Conservation (phyloP, 2,329 filamentous ascomycete genomes). For the Ophiostoma fasciatum region DNA sequence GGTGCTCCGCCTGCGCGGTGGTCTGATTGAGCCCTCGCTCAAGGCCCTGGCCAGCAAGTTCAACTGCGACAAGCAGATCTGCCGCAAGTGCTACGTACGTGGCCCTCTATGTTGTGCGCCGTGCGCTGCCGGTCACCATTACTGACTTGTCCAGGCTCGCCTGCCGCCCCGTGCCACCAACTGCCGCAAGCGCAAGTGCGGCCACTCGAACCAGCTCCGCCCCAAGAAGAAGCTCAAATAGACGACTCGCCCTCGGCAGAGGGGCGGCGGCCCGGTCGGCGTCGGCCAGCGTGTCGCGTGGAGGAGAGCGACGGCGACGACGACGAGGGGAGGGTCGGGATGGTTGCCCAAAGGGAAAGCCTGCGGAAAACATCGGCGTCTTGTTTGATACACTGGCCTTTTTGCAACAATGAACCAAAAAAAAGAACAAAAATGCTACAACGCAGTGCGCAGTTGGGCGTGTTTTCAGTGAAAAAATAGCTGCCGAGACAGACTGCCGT, state of each 20-base stretch:
- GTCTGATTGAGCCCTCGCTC: slow-evolving; percentile 97
- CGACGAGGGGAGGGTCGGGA: not conserved
- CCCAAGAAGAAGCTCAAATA: slow-evolving; percentile 90
- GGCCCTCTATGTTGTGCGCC: slow-evolving; percentile 25
- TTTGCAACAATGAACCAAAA: too few relatives aligned
- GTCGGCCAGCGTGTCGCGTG: not conserved
- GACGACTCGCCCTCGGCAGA: slow-evolving; percentile 17
- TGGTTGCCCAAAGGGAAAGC: slow-evolving; percentile 1
- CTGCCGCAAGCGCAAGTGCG: slow-evolving; percentile 99
- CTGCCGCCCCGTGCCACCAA: slow-evolving; percentile 98
- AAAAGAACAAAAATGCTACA: too few relatives aligned
- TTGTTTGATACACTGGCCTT: not conserved
- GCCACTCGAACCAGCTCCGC: slow-evolving; percentile 99
- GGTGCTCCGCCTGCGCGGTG: slow-evolving; percentile 96
- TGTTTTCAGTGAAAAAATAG: too few relatives aligned
- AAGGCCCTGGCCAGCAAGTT: slow-evolving; percentile 98
- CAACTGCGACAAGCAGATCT: slow-evolving; percentile 98
- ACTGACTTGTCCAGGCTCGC: slow-evolving; percentile 35
- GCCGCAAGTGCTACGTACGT: slow-evolving; percentile 89
- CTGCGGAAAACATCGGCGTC: slow-evolving; percentile 6
- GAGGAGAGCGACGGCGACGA: not conserved
- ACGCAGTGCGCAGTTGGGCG: too few relatives aligned
- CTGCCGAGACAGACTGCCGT: too few relatives aligned
- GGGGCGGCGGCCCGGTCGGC: not conserved
- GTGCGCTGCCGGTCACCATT: not conserved